Conservation (phyloP, 441 rosid species). For the Erodium moschatum region DNA sequence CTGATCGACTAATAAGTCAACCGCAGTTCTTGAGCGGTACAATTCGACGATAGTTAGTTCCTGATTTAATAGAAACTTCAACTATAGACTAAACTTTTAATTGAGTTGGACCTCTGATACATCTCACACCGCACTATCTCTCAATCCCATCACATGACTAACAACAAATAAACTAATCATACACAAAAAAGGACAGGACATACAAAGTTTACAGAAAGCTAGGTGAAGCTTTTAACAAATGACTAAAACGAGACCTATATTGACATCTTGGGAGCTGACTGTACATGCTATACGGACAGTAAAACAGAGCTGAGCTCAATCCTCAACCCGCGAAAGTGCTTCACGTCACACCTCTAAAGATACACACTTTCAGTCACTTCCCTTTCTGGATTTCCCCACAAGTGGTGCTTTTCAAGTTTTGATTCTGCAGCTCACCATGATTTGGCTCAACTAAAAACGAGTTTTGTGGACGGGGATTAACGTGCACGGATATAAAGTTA, state of each 20-base stretch:
- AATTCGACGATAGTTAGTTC: no score
- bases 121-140: background rate
- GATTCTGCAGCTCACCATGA: background rate
- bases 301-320: background rate
- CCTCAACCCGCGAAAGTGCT: background rate
- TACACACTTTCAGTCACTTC: background rate
- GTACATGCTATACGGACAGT: background rate
- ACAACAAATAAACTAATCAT: background rate
- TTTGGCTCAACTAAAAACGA: background rate
- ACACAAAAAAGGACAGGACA: background rate
- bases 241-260: background rate
- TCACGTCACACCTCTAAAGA: background rate
- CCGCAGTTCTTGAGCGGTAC: no score
- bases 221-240: background rate
- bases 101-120: no score
- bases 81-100: no score
- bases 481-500: background rate
- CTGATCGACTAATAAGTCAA: no score
- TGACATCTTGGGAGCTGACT: background rate
- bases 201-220: background rate
- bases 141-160: background rate
- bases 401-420: background rate
- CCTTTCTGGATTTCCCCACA: background rate
- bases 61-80: no score
- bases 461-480: background rate